Conservation (phyloP, 352 stramenopile genomes). For the Phytophthora foliorum region DNA sequence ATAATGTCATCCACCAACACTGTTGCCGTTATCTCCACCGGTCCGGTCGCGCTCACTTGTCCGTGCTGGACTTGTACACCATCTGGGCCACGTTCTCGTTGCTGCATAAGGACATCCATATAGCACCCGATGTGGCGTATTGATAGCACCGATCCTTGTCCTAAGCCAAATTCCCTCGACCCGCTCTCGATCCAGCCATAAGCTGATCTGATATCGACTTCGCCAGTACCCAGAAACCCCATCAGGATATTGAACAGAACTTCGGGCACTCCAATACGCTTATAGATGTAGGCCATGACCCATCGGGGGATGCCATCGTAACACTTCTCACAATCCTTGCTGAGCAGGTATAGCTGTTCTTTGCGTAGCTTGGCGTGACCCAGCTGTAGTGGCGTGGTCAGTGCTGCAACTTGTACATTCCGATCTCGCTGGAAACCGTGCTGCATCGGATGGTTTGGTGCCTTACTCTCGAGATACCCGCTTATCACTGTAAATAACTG, state of each 20-base stretch:
- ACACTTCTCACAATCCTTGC: slow-evolving; percentile 6
- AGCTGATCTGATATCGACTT: not conserved
- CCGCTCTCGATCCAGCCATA: not conserved
- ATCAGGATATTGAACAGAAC: slow-evolving; percentile 1
- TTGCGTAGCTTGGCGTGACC: not conserved
- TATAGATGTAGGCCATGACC: slow-evolving; percentile 8
- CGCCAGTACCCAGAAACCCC: not conserved
- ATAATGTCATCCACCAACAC: not conserved
- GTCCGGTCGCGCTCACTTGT: too few relatives aligned
- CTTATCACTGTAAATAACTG: slow-evolving; percentile 3
- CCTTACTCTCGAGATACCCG: not conserved
- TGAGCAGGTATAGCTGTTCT: not conserved
- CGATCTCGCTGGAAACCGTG: slow-evolving; percentile 11
- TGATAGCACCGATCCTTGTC: not conserved
- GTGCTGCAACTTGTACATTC: slow-evolving; percentile 7
- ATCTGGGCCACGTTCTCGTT: too few relatives aligned
- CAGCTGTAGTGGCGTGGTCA: not conserved
- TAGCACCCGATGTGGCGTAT: not conserved
- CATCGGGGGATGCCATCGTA: slow-evolving; percentile 1
- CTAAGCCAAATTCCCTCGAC: not conserved
- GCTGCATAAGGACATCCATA: not conserved
- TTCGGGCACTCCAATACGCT: not conserved
- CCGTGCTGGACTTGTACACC: slow-evolving; percentile 17
- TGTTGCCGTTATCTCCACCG: too few relatives aligned
- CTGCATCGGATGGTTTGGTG: slow-evolving; percentile 13